phyloP scores from a whole-genome alignment of 805 yeast genomes.

The Lachancea meyersii region DNA sequence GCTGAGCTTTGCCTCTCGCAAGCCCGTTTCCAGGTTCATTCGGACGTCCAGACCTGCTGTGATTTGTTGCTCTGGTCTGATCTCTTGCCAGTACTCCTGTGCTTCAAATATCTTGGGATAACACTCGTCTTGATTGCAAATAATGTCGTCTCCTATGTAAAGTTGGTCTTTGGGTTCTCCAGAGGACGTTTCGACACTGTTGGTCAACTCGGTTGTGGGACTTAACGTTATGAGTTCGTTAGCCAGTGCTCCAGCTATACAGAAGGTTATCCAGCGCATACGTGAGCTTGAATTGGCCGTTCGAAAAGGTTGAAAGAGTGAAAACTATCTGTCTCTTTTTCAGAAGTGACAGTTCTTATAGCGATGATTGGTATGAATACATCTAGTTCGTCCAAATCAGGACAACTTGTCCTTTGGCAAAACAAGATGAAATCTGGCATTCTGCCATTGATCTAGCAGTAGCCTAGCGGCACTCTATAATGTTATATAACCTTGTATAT shows the following conservation, averaged over 20 bases:
- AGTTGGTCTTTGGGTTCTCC: slow-evolving; percentile 10
- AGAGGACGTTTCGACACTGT: not conserved
- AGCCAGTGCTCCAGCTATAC: slow-evolving; percentile 2
- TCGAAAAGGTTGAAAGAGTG: no score
- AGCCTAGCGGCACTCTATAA: no score
- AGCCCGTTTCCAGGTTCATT: slow-evolving; percentile 65
- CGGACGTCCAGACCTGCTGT: slow-evolving; percentile 75
- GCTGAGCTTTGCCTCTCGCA: slow-evolving; percentile 57
- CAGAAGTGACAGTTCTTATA: no score
- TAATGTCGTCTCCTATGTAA: slow-evolving; percentile 14
- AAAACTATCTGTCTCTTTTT: no score
- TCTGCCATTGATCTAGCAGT: no score
- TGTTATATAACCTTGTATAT: no score
- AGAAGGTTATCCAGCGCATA: slow-evolving; percentile 6
- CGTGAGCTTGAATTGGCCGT: not conserved
- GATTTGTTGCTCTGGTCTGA: slow-evolving; percentile 65
- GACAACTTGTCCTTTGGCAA: not conserved
- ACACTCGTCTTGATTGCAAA: slow-evolving; percentile 43
- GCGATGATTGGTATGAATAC: no score
- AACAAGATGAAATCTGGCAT: not conserved
- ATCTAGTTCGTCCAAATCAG: no score
- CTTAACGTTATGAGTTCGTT: slow-evolving; percentile 7
- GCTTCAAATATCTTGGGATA: slow-evolving; percentile 63
- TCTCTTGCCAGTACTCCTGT: slow-evolving; percentile 57
- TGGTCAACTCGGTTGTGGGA: not conserved